Evolutionary conservation across 345 rosid genomes (phyloP), one percentile per base, ranked within the genome.

Genomic region (Combretum micranthum): DNA sequence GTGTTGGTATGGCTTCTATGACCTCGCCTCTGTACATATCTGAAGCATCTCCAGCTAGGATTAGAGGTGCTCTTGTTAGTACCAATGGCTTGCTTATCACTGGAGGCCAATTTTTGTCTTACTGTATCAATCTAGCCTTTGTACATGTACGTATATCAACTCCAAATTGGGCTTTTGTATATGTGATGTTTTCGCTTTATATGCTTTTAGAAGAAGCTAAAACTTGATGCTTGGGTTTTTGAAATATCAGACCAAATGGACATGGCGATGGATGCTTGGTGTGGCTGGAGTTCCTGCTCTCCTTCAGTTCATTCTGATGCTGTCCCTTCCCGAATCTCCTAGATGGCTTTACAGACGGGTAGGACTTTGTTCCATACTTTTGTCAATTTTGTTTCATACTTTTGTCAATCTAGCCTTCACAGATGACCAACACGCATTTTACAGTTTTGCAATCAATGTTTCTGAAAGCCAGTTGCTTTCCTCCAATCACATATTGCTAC

Each of bases 211-310:
- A 32, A 32, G 39, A 32, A 7, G 39, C 39, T 32, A 32, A 32
- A 32, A 32, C 9, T 32, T 32, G 39, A 32, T 32, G 39, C 39
- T 32, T 32, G 18, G 2, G 15, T 12, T 10, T 22, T 56, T 12
- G 13, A 21, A 57, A 53, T 45, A 56, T 55, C 69, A 87, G 91
- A 76, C 68, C 37, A 75, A 67, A 1, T 87, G 97, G 42, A 86
- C 97, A 0, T 93, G 99, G 97, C 80, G 91, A 15, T 89, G 99
- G 96, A 89, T 93, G 99, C 86, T 89, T 25, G 99, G 99, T n/a
- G n/a, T 89, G 1, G 91, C 91, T 0, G 91, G 79, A 15, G 11
- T 75, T 2, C 97, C 97, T 0, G 86, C 96, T 0, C 1, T 79
- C 0, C 53, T 87, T 73, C 99, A 93, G 63, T 74, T 93, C 44